Base-by-base conservation (phyloP, 2,329 filamentous ascomycete genomes). In the Talaromyces islandicus region DNA sequence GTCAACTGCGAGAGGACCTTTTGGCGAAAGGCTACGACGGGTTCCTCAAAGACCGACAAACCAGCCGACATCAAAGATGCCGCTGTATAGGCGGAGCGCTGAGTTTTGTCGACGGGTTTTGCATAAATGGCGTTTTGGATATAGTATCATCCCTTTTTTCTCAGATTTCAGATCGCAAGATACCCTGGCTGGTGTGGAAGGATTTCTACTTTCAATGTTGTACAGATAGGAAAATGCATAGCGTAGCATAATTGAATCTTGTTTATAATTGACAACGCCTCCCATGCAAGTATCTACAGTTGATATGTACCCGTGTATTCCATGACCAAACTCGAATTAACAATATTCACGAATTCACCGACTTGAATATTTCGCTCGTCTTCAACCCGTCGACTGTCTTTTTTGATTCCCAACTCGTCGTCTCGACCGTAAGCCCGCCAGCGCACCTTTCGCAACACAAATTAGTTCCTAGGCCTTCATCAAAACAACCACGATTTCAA, bases 1-100 rank as follows among this genome's bases (percentile, higher is more conserved):
- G 84, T 88, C 56, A 88, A 88, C 66, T 84, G 84, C 61, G 84
- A 87, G 62, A 80, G 82, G 65, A 77, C 78, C 48, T 82, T 82
- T 64, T 87, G 84, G 81, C 80, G 83, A 60, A 80, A 79, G 60
- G 73, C 73, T 29, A 67, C 71, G 30, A 73, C 71, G 61, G 71
- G 70, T 43, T 64, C 69, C 64, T 58, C 66, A 56, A 75, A 75
- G 58, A 53, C 65, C 32, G 70, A 75, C 52, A 70, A 77, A 62
- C 63, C 66, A 11, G 55, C 61, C 27, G 64, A 65, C 21, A 61
- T 61, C 19, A 73, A 71, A 58, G 66, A 63, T 43, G 60, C 62
- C 27, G 60, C 64, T 21, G 66, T 63, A 43, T 58, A 66, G 19
- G 67, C 68, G 46, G 60, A 60, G 67, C 60, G 56, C n/a, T 61